Evolutionary conservation across 2,329 filamentous ascomycete genomes (phyloP).

Genomic region (Passalora sequoiae): DNA sequence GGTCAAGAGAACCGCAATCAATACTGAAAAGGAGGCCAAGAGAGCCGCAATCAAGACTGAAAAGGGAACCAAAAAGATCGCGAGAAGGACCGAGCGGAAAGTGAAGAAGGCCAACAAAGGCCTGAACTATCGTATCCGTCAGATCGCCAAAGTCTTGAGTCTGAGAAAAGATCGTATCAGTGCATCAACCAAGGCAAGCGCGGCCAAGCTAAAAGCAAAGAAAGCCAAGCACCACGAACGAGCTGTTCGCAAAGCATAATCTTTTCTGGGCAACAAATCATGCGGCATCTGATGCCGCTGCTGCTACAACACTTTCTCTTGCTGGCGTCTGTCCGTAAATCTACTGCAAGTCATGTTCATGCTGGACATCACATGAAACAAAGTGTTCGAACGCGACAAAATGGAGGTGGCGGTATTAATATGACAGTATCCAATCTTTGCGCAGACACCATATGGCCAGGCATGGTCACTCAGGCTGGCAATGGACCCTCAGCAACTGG

Average conservation of each 20-base stretch:
- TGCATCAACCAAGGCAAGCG: not conserved
- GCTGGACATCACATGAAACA: conserved; percentile 31
- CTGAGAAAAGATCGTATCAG: not conserved
- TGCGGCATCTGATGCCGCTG: not conserved
- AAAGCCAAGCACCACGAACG: conserved; percentile 1
- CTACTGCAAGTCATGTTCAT: conserved; percentile 5
- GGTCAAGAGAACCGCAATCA: too few species aligned
- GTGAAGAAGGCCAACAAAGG: too few species aligned
- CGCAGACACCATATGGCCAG: conserved; percentile 67
- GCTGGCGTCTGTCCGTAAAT: conserved; percentile 29
- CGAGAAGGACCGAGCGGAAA: too few species aligned
- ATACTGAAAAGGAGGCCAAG: not conserved
- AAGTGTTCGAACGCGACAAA: conserved; percentile 25
- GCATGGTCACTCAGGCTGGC: conserved; percentile 67
- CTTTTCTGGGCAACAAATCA: not conserved
- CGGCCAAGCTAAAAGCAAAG: not conserved
- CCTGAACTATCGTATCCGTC: not conserved
- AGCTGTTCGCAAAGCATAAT: not conserved
- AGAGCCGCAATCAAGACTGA: too few species aligned
- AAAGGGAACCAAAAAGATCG: too few species aligned
- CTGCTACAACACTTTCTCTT: not conserved
- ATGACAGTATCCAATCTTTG: conserved; percentile 69
- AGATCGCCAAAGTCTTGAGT: not conserved
- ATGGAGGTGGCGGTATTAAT: conserved; percentile 37
- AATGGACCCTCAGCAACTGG: conserved; percentile 59